A percentile compares a stretch with the other conserved stretches of the same genome.
Conservation (phyloP, 768 basidiomycete species). For the Amanita phalloides region DNA sequence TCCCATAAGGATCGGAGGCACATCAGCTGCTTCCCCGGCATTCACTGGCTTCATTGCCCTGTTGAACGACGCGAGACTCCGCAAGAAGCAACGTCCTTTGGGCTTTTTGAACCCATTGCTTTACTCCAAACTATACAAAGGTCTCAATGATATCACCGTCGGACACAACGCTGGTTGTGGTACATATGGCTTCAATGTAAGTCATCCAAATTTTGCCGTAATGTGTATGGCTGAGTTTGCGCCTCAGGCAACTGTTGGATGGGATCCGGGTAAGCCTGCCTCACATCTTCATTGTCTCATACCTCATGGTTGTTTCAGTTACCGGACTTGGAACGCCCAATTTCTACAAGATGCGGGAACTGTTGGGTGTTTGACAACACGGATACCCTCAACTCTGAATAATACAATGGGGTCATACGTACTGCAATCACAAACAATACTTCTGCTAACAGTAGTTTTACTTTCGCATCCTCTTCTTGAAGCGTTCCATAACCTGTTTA, state of each 20-base stretch:
- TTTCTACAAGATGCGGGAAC: slow-evolving; percentile 31
- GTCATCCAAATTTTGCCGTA: slow-evolving; percentile 11
- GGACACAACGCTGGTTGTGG: slow-evolving; percentile 54
- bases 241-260: slow-evolving; percentile 36
- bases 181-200: slow-evolving; percentile 54
- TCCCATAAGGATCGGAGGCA: slow-evolving; percentile 35
- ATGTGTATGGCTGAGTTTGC: background rate
- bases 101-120: slow-evolving; percentile 60
- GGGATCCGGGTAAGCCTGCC: slow-evolving; percentile 44
- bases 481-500: slow-evolving; percentile 82
- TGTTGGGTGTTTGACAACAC: slow-evolving; percentile 11
- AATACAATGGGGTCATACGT: background rate
- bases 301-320: slow-evolving; percentile 18
- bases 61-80: slow-evolving; percentile 48
- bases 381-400: background rate
- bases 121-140: slow-evolving; percentile 28
- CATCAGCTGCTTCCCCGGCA: slow-evolving; percentile 51
- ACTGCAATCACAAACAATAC: background rate
- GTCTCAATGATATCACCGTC: slow-evolving; percentile 46
- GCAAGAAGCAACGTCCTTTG: slow-evolving; percentile 27
- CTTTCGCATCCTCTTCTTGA: slow-evolving; percentile 92
- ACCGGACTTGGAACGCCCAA: slow-evolving; percentile 48
- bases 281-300: background rate
- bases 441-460: slow-evolving; percentile 17
- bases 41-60: slow-evolving; percentile 52